Evolutionary conservation across 345 rosid species (phyloP).

Genomic region (Gossypium ekmanianum): DNA sequence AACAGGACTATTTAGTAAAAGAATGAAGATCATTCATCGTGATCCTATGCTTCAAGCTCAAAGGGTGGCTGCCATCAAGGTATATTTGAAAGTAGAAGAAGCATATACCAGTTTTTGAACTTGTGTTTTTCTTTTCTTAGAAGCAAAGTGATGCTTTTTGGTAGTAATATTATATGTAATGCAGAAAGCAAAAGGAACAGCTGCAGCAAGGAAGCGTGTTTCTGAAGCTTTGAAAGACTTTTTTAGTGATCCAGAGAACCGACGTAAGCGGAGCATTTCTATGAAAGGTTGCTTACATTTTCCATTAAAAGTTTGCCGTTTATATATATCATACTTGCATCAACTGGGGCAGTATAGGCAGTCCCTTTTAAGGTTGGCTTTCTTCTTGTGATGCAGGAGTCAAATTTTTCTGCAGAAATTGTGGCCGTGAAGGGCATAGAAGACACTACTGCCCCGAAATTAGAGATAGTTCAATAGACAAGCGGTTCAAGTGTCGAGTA

Average conservation of each 20-base stretch:
- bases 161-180: neutral
- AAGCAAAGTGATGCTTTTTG: neutral
- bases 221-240: slow-evolving; percentile 73
- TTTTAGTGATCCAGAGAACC: slow-evolving; percentile 81
- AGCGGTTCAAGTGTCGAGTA: slow-evolving; percentile 55
- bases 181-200: slow-evolving; percentile 85
- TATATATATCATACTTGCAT: too few relatives aligned
- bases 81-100: slow-evolving; percentile 16
- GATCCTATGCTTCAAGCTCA: slow-evolving; percentile 83
- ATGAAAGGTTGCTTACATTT: slow-evolving; percentile 62
- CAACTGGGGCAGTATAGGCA: too few relatives aligned
- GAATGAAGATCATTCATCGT: slow-evolving; percentile 86
- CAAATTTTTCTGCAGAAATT: slow-evolving; percentile 67
- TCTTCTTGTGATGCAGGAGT: slow-evolving; percentile 43
- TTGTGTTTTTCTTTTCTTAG: neutral
- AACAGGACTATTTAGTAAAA: slow-evolving; percentile 84
- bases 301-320: slow-evolving; percentile 1
- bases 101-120: neutral
- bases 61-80: slow-evolving; percentile 93
- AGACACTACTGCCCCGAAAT: slow-evolving; percentile 80
- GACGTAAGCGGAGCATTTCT: slow-evolving; percentile 70
- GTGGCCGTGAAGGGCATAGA: slow-evolving; percentile 90
- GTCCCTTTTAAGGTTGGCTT: neutral
- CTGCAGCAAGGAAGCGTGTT: slow-evolving; percentile 74
- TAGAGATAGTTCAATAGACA: slow-evolving; percentile 33